Evolutionary conservation across 2,329 filamentous ascomycete genomes (phyloP).

Genomic region (Penicillium frequentans): DNA sequence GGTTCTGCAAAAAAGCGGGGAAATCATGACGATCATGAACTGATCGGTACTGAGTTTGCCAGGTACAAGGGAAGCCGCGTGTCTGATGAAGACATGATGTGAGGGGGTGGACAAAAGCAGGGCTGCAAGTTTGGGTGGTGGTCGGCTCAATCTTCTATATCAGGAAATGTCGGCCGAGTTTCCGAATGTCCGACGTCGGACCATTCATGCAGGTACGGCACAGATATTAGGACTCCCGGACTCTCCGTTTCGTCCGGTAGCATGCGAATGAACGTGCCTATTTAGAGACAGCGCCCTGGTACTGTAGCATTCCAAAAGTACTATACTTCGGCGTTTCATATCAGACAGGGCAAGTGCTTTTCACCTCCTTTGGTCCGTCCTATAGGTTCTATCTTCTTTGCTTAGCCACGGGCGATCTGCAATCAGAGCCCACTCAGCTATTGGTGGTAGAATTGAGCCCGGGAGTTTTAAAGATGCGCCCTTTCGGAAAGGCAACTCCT

Average conservation of each 20-base stretch:
- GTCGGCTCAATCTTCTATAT: neutral
- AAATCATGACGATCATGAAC: neutral
- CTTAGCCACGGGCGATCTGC: too few relatives aligned
- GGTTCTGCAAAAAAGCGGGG: neutral
- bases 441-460: too few relatives aligned
- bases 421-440: too few relatives aligned
- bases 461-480: too few relatives aligned
- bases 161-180: neutral
- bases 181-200: neutral
- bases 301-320: too few relatives aligned
- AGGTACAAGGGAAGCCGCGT: neutral
- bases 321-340: too few relatives aligned
- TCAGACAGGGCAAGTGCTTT: too few relatives aligned
- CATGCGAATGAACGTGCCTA: neutral
- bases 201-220: neutral
- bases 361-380: too few relatives aligned
- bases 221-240: neutral
- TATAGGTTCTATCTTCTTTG: too few relatives aligned
- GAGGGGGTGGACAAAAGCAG: neutral
- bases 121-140: neutral
- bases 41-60: neutral
- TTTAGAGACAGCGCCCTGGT: too few relatives aligned
- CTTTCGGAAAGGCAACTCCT: too few relatives aligned
- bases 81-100: neutral
- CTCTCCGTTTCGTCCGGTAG: neutral